phyloP scores from a whole-genome alignment of 768 basidiomycete species.

The Dioszegia aurantiaca region DNA sequence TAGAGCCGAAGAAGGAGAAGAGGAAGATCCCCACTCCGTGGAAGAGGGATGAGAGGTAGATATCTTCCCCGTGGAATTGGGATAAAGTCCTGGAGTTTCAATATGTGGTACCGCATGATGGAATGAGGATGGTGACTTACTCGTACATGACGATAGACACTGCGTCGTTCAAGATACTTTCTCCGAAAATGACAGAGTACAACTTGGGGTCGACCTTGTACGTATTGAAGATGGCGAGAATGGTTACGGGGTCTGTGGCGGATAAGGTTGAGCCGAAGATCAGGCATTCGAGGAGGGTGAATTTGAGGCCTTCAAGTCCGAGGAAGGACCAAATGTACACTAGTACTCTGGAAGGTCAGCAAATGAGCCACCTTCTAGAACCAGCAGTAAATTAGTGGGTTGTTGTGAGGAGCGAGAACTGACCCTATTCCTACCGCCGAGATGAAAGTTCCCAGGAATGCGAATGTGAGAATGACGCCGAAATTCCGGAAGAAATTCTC shows the following conservation, averaged over 20 bases:
- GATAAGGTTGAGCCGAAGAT: slow-evolving; percentile 95
- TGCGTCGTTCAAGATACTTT: slow-evolving; percentile 94
- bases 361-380: too few relatives aligned
- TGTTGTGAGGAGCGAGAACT: too few relatives aligned
- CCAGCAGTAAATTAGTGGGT: too few relatives aligned
- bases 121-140: slow-evolving; percentile 60
- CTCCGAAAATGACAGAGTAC: slow-evolving; percentile 95
- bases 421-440: slow-evolving; percentile 94
- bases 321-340: slow-evolving; percentile 93
- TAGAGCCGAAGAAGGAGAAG: slow-evolving; percentile 88
- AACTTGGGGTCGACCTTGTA: slow-evolving; percentile 98
- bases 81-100: slow-evolving; percentile 68
- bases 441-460: slow-evolving; percentile 92
- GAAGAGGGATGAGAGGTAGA: slow-evolving; percentile 82
- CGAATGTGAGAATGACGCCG: slow-evolving; percentile 80
- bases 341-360: slow-evolving; percentile 62
- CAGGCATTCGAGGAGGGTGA: slow-evolving; percentile 86
- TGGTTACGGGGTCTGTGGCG: slow-evolving; percentile 96
- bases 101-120: slow-evolving; percentile 7
- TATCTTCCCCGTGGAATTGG: slow-evolving; percentile 81
- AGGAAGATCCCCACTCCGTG: slow-evolving; percentile 97
- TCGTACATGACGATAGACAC: slow-evolving; percentile 99
- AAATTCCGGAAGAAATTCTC: slow-evolving; percentile 99
- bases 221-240: slow-evolving; percentile 96
- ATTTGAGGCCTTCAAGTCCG: slow-evolving; percentile 80